Base-by-base conservation (phyloP, 176 grass and related monocot species). In the Bolboschoenus planiculmis region DNA sequence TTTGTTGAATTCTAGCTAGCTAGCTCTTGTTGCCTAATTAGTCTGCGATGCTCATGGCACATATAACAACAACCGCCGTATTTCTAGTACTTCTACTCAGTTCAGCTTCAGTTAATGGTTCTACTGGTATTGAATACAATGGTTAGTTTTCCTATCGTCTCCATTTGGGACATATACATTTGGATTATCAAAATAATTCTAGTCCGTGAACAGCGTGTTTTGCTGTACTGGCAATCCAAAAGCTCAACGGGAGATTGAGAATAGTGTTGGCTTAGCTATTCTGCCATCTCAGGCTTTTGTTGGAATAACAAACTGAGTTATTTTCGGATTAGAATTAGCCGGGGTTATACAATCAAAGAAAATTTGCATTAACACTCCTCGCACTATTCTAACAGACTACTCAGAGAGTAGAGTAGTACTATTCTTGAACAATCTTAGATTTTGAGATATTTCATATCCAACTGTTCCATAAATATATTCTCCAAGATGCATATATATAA, bases 21-120 rank as follows among this genome's bases (percentile, higher is more conserved):
- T 74, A 73, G 27, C 47, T 54, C 27, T 61, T 13, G n/a, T 46
- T 15, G 20, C 18, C 36, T 44, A 46, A 42, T 8, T 44, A 26
- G 36, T 68, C 5, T 9, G n/a, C 9, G 46, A 48, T 73, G 18
- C 34, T 84, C 29, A 84, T 84, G 83, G 83, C n/a, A 14, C 51
- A 31, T 84, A 33, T 27, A 40, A 20, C 26, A 74, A 16, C 26
- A 33, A 53, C 54, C 27, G 37, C n/a, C 1, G 3, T 64, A 31
- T 11, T 85, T 85, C 29, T 85, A 34, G 1, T 48, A 21, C 20
- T 85, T 20, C 21, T 85, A 16, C 24, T 85, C 74, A 78, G 30
- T 48, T 53, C 60, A 72, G 11, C 16, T 79, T 21, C 57, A 42
- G 1, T 85, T 64, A 14, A 36, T 21, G 21, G 34, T 66, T 68